Conservation (phyloP, 345 rosid species). For the Leavenworthia alabamica region DNA sequence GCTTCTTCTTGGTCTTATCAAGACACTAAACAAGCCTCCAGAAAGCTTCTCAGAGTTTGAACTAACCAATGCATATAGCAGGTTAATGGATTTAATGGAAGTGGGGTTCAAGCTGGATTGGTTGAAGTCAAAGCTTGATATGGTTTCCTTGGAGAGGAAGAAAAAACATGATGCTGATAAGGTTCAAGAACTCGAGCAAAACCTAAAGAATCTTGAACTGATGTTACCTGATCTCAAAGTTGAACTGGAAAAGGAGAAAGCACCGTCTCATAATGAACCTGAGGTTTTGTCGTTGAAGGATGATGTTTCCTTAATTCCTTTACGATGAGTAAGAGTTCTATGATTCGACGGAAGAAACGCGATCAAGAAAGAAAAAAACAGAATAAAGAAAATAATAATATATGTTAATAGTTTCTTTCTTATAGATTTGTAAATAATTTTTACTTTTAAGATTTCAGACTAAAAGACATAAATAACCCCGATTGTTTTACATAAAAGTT, state of each 20-base stretch:
- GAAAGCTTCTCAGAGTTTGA: constrained; percentile 8
- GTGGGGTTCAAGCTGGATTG: background rate
- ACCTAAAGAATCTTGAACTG: background rate
- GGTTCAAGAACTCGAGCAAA: background rate
- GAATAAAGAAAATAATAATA: background rate
- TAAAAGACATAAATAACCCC: background rate
- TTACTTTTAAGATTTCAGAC: background rate
- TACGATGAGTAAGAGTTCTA: background rate
- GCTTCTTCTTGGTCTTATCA: constrained; percentile 1
- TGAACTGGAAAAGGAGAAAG: background rate
- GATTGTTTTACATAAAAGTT: background rate
- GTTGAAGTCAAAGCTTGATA: background rate
- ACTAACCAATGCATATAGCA: background rate
- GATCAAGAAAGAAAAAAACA: background rate
- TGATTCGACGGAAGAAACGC: too few relatives aligned
- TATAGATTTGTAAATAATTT: too few relatives aligned
- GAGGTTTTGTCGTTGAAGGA: too few relatives aligned
- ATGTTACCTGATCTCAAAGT: background rate
- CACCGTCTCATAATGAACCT: background rate
- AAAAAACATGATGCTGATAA: background rate
- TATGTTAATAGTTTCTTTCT: background rate
- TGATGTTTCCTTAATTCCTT: too few relatives aligned
- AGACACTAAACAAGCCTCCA: background rate
- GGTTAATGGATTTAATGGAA: background rate
- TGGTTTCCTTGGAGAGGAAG: background rate